Evolutionary conservation across 768 basidiomycete species (phyloP).

Genomic region (Amanita rimosa): DNA sequence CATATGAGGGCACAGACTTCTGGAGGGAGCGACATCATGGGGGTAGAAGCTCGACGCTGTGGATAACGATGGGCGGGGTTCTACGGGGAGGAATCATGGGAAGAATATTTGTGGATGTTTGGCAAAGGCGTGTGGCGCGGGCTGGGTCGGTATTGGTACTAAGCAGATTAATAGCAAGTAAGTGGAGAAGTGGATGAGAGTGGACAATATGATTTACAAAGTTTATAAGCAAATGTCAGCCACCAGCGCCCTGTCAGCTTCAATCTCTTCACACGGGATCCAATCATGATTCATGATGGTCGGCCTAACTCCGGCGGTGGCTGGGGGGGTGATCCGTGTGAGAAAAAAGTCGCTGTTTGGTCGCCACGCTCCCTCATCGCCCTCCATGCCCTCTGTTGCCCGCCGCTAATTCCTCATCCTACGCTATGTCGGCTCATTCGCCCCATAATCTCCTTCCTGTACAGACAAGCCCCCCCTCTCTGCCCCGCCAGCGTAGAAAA

Average conservation of each 20-base stretch:
- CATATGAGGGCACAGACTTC: conserved; percentile 16
- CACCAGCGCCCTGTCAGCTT: too few species aligned
- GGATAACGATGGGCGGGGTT: not conserved
- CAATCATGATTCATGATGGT: conserved; percentile 1
- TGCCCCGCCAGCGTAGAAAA: conserved; percentile 13
- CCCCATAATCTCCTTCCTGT: conserved; percentile 20
- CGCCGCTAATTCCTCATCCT: not conserved
- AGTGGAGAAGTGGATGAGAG: too few species aligned
- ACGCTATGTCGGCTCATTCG: not conserved
- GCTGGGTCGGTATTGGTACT: too few species aligned
- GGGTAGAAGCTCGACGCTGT: not conserved
- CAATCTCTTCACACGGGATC: too few species aligned
- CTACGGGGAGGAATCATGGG: not conserved
- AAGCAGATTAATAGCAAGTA: too few species aligned
- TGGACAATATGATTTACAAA: too few species aligned
- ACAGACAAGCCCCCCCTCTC: conserved; percentile 25
- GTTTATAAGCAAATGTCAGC: too few species aligned
- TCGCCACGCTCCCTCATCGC: conserved; percentile 8
- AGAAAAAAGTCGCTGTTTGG: conserved; percentile 5
- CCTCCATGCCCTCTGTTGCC: not conserved
- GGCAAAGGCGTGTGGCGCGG: not conserved
- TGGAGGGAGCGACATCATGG: conserved; percentile 7
- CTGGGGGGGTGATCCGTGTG: not conserved
- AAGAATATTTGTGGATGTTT: conserved; percentile 2
- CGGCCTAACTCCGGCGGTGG: conserved; percentile 2